Conservation (phyloP, 805 yeast species). For the Vanderwaltozyma polyspora region DNA sequence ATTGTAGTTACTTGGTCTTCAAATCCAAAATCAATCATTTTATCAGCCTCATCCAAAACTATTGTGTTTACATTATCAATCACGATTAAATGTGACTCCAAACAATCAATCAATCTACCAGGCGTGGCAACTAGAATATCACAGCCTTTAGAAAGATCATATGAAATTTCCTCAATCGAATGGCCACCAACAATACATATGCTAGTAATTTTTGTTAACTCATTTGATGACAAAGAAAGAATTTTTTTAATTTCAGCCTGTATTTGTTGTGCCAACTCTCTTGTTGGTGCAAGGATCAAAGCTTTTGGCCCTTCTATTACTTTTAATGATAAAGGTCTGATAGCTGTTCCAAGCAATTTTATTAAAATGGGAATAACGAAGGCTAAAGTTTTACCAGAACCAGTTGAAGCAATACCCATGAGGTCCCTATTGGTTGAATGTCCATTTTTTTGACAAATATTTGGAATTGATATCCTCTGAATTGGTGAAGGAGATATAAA, state of each 20-base stretch:
- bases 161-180: constrained; percentile 60
- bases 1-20: constrained; percentile 66
- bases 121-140: constrained; percentile 90
- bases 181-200: constrained; percentile 86
- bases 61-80: constrained; percentile 53
- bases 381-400: constrained; percentile 88
- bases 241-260: constrained; percentile 52
- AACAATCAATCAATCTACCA: constrained; percentile 74
- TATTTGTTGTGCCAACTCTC: constrained; percentile 88
- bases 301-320: constrained; percentile 57
- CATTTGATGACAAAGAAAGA: constrained; percentile 24
- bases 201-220: constrained; percentile 1
- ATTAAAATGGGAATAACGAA: constrained; percentile 63
- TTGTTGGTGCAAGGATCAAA: constrained; percentile 77
- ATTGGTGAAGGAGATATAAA: constrained; percentile 76
- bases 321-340: constrained; percentile 35
- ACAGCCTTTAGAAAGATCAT: constrained; percentile 46
- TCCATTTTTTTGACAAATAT: constrained; percentile 30
- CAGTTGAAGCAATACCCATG: constrained; percentile 91
- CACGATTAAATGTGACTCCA: constrained; percentile 54
- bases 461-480: constrained; percentile 80
- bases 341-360: constrained; percentile 38
- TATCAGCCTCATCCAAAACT: constrained; percentile 87
- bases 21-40: constrained; percentile 93
- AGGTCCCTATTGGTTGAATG: constrained; percentile 39